A percentile compares a stretch with the other conserved stretches of the same genome.
phyloP scores from a whole-genome alignment of 495 filamentous ascomycete species.

The Trichoderma asperelloides region DNA sequence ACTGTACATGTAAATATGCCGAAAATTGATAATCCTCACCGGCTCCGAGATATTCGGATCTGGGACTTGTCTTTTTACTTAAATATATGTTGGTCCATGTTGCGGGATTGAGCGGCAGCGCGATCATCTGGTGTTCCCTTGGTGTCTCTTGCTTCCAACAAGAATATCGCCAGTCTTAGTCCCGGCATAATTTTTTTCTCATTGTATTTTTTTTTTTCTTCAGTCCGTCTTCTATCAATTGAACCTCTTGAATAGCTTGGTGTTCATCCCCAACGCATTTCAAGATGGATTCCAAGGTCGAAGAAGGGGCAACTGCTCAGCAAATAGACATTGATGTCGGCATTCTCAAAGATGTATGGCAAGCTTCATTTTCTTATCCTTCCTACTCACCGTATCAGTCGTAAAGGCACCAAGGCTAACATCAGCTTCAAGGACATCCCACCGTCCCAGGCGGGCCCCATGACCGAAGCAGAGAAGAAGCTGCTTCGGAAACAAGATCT shows the following conservation, averaged over 20 bases:
- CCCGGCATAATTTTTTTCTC: background rate
- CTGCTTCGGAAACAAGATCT: constrained; percentile 53
- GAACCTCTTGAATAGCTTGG: no score
- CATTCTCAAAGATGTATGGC: background rate
- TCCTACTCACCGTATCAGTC: background rate
- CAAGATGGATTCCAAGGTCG: background rate
- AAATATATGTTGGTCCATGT: no score
- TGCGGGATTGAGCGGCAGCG: no score
- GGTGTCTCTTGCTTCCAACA: background rate
- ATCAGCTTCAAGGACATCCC: background rate
- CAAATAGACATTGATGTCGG: background rate
- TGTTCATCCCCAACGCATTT: background rate
- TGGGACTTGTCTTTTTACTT: no score
- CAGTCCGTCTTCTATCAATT: background rate
- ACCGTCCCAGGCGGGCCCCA: background rate
- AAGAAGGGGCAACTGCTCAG: background rate
- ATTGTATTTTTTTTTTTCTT: background rate
- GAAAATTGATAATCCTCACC: background rate
- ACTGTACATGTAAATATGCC: background rate
- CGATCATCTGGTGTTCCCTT: no score
- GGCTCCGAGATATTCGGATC: background rate
- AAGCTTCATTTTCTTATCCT: background rate
- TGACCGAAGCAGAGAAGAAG: constrained; percentile 17
- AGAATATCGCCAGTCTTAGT: background rate
- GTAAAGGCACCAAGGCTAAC: background rate